A percentile compares a stretch with the other conserved stretches of the same genome.
Conservation (phyloP, 2,329 filamentous ascomycete genomes). For the Hypoxylon sp. region DNA sequence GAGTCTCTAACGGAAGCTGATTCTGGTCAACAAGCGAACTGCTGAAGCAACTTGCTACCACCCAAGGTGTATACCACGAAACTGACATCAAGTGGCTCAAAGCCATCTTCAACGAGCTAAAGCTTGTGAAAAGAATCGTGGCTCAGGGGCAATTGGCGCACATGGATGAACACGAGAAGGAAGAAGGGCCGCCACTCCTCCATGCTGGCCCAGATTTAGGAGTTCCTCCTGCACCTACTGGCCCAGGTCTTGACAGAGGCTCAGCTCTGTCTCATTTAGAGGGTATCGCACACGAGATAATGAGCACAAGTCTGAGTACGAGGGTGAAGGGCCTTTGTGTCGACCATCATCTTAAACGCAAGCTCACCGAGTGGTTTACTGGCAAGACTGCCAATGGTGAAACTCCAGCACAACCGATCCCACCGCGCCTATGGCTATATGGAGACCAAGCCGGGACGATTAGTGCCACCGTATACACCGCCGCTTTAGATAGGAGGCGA, state of each 20-base stretch:
- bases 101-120: background rate
- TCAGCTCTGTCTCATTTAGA: background rate
- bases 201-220: background rate
- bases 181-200: background rate
- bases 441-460: background rate
- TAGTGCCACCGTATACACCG: background rate
- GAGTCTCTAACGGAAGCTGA: background rate
- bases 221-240: background rate
- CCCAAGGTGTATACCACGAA: background rate
- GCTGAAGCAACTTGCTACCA: background rate
- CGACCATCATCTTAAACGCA: background rate
- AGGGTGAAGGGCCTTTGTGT: background rate
- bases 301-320: background rate
- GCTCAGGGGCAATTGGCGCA: background rate
- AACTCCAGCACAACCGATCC: background rate
- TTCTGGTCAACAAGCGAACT: background rate
- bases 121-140: background rate
- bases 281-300: background rate
- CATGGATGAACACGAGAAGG: background rate
- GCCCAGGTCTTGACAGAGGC: background rate
- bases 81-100: background rate
- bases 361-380: constrained; percentile 2
- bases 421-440: background rate
- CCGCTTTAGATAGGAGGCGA: background rate
- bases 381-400: background rate